Base-by-base conservation (phyloP, 768 basidiomycete species). In the Amanita polypyramis region DNA sequence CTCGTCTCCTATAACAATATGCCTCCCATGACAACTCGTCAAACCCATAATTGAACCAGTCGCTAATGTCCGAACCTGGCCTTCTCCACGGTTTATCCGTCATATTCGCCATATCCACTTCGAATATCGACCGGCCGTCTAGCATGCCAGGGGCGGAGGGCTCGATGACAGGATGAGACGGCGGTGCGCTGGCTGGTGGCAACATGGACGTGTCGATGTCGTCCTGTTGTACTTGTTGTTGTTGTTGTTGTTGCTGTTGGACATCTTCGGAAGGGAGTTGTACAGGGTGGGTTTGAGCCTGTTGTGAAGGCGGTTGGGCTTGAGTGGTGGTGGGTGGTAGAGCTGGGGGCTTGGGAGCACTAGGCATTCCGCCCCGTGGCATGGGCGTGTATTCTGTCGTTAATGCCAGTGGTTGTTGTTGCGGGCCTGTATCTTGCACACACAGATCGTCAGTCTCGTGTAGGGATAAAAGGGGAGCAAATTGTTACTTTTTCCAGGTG, bases 11-110 rank as follows among this genome's bases (percentile, higher is more conserved):
- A 63, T 87, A 85, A 56, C 84, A 88, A 58, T 95, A 99, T 35
- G 82, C 83, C 59, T 91, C 88, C 92, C 93, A 99, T 29, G 86
- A 87, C 12, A 89, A 75, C 65, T 99, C 96, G 63, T 99, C 96
- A 58, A 98, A 98, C 0, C 96, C 96, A 56, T 96, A 98, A 65
- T 99, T 98, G 67, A 99, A 99, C 86, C 93, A 99, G 68, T 97
- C 94, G 55, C 87, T 85, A 52, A 96, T 73, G 68, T 96, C 92
- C 3, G 88, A 82, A 29, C 96, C 96, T 6, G 93, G 86, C 50
- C 82, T 67, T 52, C 96, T 71, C 96, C 96, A 99, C 3, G 83
- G 82, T 59, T 95, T 95, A 52, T 90, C 86, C 7, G 74, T 66
- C 70, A 85, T 71, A 21, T 79, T 77, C 38, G 62, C 73, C 42